Conservation (phyloP, 768 basidiomycete species). For the Dendrothele bispora region DNA sequence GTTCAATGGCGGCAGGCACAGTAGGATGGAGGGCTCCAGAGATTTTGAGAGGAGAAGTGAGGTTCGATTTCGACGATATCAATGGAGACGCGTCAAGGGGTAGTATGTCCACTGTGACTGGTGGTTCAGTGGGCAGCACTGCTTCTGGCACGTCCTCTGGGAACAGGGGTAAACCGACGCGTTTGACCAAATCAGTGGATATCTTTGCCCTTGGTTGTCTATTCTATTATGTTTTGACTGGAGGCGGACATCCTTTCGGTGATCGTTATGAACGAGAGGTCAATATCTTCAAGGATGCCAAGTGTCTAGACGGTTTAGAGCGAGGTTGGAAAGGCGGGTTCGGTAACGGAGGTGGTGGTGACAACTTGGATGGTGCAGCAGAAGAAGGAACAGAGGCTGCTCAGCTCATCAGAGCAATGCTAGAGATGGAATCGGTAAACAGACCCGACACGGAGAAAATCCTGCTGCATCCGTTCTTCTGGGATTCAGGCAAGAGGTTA, state of each 20-base stretch:
- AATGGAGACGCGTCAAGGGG: constrained; percentile 63
- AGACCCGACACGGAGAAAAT: constrained; percentile 90
- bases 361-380: constrained; percentile 75
- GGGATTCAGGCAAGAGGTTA: constrained; percentile 83
- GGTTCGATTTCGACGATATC: constrained; percentile 76
- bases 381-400: constrained; percentile 93
- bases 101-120: constrained; percentile 54
- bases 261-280: constrained; percentile 91
- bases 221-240: constrained; percentile 90
- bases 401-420: constrained; percentile 77
- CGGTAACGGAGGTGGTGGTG: no score
- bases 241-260: constrained; percentile 92
- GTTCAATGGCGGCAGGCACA: constrained; percentile 87
- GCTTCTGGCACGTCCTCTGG: constrained; percentile 27
- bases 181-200: constrained; percentile 94
- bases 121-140: constrained; percentile 21
- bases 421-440: constrained; percentile 63
- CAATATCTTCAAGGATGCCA: constrained; percentile 86
- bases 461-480: constrained; percentile 94
- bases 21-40: constrained; percentile 98
- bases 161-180: constrained; percentile 48
- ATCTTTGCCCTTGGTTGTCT: constrained; percentile 96
- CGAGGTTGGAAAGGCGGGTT: no score
- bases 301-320: constrained; percentile 48
- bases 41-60: constrained; percentile 91